phyloP scores from a whole-genome alignment of 108 stramenopile genomes.

The Nitzschia sp. region DNA sequence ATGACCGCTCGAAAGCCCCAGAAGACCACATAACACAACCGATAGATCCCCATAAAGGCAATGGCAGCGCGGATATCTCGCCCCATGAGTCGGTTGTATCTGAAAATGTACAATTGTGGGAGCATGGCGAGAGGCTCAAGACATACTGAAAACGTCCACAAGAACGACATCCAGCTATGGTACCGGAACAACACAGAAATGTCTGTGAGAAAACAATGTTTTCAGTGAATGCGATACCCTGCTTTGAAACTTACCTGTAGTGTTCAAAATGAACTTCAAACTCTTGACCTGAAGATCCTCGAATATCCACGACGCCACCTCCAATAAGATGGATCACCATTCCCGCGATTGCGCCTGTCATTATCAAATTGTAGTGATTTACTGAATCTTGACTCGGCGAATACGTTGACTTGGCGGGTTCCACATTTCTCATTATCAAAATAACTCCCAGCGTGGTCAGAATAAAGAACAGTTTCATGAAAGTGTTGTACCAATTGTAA shows the following conservation, averaged over 20 bases:
- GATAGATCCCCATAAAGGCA: slow-evolving; percentile 84
- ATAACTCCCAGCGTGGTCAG: slow-evolving; percentile 69
- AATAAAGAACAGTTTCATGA: slow-evolving; percentile 88
- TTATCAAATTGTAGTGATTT: slow-evolving; percentile 67
- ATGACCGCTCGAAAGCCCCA: slow-evolving; percentile 84
- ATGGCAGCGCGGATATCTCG: slow-evolving; percentile 90
- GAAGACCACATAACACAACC: slow-evolving; percentile 86
- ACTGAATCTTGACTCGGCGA: slow-evolving; percentile 88
- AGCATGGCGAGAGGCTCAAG: slow-evolving; percentile 89
- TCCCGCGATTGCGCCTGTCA: slow-evolving; percentile 6
- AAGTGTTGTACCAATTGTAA: slow-evolving; percentile 83
- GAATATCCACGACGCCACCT: slow-evolving; percentile 10
- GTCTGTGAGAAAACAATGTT: too few species aligned
- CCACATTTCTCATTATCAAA: slow-evolving; percentile 65
- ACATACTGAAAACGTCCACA: slow-evolving; percentile 90
- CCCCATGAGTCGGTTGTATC: slow-evolving; percentile 82
- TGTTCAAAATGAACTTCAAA: slow-evolving; percentile 22
- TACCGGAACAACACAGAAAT: too few species aligned
- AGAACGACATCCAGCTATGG: slow-evolving; percentile 42
- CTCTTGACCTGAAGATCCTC: slow-evolving; percentile 7
- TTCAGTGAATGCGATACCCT: too few species aligned
- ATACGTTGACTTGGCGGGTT: slow-evolving; percentile 83
- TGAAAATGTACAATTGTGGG: slow-evolving; percentile 91
- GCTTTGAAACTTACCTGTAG: slow-evolving; percentile 17
- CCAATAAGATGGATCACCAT: slow-evolving; percentile 12